Base-by-base conservation (phyloP, 2,329 filamentous ascomycete genomes). In the Epichloe aotearoae region DNA sequence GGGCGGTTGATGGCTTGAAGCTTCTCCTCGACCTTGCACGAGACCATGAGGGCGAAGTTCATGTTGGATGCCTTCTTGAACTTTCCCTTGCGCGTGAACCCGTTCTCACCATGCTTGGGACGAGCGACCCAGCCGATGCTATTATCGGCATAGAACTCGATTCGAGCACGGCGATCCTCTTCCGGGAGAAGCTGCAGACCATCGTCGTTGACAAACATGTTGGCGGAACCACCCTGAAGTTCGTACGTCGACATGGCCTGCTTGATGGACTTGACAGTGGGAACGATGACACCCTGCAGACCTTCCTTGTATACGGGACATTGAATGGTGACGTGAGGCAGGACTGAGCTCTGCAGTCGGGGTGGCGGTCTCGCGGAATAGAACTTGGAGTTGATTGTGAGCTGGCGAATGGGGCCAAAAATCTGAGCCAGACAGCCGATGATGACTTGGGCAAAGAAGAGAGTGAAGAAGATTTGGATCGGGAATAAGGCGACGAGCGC, bases 251-350 rank as follows among this genome's bases (percentile, higher is more conserved):
- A 84, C 62, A 88, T 87, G 55, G 84, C 84, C 58, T 83, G 77
- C 68, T 88, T 88, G 67, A 90, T 76, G 2, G 85, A 89, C 60
- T 80, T 81, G 59, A 90, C 79, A 0, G 86, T 91, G 7, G 86
- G 86, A 19, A 75, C 77, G 59, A 90, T 89, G 65, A 94, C 88
- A 54, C 73, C 79, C 37, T 70, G 70, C 3, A 94, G 74, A 56
- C 87, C 86, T 64, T 94, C 88, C 65, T 91, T 93, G 71, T 93
- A 94, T 0, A 94, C 86, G 4, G 88, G 88, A 64, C 86, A 90
- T 62, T 95, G 88, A 41, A 94, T 85, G 3, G 86, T 91, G 55
- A 88, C 74, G 61, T 88, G 86, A 2, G 84, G 85, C 15, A 90
- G 73, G 26, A 72, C 62, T 6, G 68, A 60, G 1, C 67, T 69